A percentile compares a stretch with the other conserved stretches of the same genome.
Conservation (phyloP, 73 alveolate genomes). For the Symbiodinium natans region DNA sequence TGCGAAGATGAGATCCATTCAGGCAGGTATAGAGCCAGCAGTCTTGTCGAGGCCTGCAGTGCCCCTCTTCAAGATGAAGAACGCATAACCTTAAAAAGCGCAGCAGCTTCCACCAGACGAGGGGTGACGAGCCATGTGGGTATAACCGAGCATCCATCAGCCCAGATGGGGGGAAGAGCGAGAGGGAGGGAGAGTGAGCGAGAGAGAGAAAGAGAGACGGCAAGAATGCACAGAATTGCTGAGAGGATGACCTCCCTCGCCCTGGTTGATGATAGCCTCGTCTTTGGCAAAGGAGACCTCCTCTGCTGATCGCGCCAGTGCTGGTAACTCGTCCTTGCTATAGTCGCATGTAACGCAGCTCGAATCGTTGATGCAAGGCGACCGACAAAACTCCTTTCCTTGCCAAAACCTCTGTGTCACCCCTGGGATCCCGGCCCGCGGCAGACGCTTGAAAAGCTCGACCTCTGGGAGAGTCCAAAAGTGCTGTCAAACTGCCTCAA, state of each 20-base stretch:
- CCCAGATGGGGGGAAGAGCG: too few species aligned
- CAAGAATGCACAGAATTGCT: too few species aligned
- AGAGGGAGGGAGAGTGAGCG: too few species aligned
- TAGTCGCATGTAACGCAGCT: not conserved
- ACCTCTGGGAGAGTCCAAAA: not conserved
- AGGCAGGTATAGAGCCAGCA: not conserved
- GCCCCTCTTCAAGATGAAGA: constrained; percentile 52
- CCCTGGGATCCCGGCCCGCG: not conserved
- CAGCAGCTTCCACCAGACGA: too few species aligned
- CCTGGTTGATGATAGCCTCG: constrained; percentile 35
- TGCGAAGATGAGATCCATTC: not conserved
- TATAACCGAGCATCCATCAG: not conserved
- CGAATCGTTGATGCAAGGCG: not conserved
- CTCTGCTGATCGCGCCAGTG: constrained; percentile 38
- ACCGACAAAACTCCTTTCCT: not conserved
- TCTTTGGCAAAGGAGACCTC: constrained; percentile 26
- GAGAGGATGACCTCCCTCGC: not conserved
- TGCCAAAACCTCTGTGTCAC: not conserved
- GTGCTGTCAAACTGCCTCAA: not conserved
- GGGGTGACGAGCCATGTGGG: too few species aligned
- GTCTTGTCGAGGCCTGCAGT: constrained; percentile 29
- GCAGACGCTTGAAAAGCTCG: constrained; percentile 80
- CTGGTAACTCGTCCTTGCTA: constrained; percentile 82
- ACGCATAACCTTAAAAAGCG: not conserved
- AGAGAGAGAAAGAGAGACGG: too few species aligned